Evolutionary conservation across 2,329 filamentous ascomycete genomes (phyloP).

Genomic region (Chaetomium globosum): DNA sequence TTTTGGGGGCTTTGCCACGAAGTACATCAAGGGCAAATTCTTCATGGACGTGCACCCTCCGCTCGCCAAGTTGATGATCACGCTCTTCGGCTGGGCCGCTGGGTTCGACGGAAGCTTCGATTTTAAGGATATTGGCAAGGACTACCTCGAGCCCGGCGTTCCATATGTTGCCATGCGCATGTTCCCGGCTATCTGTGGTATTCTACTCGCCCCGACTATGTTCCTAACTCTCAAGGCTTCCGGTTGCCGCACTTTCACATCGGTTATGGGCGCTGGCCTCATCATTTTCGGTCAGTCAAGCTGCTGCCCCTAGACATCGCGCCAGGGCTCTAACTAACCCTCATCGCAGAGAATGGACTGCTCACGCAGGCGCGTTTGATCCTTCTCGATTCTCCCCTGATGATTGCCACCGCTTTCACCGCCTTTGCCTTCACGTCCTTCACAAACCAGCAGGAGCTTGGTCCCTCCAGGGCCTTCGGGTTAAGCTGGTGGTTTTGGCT

Average conservation of each 20-base stretch:
- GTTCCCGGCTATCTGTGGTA: slow-evolving; percentile 85
- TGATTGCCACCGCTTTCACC: slow-evolving; percentile 91
- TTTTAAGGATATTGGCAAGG: slow-evolving; percentile 99
- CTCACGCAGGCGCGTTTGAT: slow-evolving; percentile 94
- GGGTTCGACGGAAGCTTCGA: slow-evolving; percentile 96
- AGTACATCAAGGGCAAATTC: slow-evolving; percentile 99
- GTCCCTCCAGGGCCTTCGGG: slow-evolving; percentile 83
- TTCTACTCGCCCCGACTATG: slow-evolving; percentile 86
- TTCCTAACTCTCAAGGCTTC: slow-evolving; percentile 91
- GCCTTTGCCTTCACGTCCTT: slow-evolving; percentile 89
- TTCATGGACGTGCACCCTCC: slow-evolving; percentile 99
- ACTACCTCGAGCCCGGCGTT: slow-evolving; percentile 91
- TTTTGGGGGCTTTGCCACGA: slow-evolving; percentile 96
- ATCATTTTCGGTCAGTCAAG: slow-evolving; percentile 80
- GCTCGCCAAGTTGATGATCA: slow-evolving; percentile 93
- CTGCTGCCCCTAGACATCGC: background rate
- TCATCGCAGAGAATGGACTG: slow-evolving; percentile 78
- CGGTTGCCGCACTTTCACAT: slow-evolving; percentile 84
- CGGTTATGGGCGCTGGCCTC: slow-evolving; percentile 78
- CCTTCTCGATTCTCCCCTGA: slow-evolving; percentile 90
- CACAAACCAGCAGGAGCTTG: slow-evolving; percentile 94
- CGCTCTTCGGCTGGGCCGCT: slow-evolving; percentile 89
- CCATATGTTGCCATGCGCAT: slow-evolving; percentile 98
- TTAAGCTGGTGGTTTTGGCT: slow-evolving; percentile 99
- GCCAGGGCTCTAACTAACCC: slow-evolving; percentile 37